Evolutionary conservation across 495 filamentous ascomycete species (phyloP), one percentile per base, ranked within the genome.

Genomic region (Penicillium coffeae): DNA sequence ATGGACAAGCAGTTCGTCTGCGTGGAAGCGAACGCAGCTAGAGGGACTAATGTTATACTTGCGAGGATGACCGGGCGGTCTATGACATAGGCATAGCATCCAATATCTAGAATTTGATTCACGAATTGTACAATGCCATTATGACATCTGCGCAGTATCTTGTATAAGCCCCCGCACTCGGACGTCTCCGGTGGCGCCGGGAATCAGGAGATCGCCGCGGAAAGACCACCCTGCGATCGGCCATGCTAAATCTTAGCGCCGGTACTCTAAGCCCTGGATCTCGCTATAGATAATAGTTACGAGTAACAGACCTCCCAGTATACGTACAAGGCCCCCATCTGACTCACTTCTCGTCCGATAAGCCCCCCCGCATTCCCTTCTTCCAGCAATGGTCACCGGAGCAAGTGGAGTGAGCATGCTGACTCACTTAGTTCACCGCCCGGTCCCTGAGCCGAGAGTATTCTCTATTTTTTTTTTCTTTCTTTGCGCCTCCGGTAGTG

Each of bases 1-100:
- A 96, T 62, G 93, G 93, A 16, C 93, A 98, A 73, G 86, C 92
- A 3, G 93, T 98, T 22, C 78, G 94, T 56, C 77, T 98, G 70
- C 80, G 94, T 51, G 93, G 93, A 19, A 97, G 91, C 65, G 93
- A 97, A 74, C 81, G 93, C 53, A 88, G 76, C 49, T 84, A 69
- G 34, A 47, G 34, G 14, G 42, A 38, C 10, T 30, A 30, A 30
- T 30, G 5, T 30, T 18, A 46, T 21, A 14, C 32, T 4, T 32
- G 16, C 44, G n/a, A 47, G 27, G 20, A 37, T 19, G 34, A 1
- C 33, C 25, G 19, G 34, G 44, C 8, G 19, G 18, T 41, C 45
- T 33, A 38, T 32, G 38, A 47, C 27, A 30, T 50, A 3, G 52
- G 88, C 75, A 48, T 83, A 70, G 47, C 42, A 18, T 7, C 35